A percentile compares a stretch with the other conserved stretches of the same genome.
phyloP scores from a whole-genome alignment of 345 rosid species.

The Barbarea vulgaris region DNA sequence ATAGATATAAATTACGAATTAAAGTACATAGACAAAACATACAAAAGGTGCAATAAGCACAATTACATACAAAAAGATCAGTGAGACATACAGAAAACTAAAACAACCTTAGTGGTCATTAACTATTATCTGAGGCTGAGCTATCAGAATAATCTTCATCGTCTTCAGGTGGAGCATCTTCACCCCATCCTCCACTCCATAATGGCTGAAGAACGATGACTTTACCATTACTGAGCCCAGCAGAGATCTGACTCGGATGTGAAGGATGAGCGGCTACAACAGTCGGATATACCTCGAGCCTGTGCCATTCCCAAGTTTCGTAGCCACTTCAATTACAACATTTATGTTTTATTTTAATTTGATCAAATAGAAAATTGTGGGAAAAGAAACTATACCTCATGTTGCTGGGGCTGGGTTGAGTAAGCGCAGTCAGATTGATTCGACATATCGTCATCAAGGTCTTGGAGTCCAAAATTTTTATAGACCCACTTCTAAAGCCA shows the following conservation, averaged over 20 bases:
- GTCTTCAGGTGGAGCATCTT: constrained; percentile 10
- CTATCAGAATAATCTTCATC: constrained; percentile 6
- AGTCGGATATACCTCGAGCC: constrained; percentile 43
- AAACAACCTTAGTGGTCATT: neutral
- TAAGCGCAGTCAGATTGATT: constrained; percentile 23
- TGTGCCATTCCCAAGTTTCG: neutral
- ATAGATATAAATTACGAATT: neutral
- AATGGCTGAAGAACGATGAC: constrained; percentile 65
- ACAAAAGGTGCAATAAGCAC: neutral
- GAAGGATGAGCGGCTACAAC: constrained; percentile 69
- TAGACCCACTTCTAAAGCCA: constrained; percentile 34
- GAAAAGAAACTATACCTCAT: constrained; percentile 26
- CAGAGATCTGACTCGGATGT: constrained; percentile 63
- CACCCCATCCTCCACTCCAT: constrained; percentile 56
- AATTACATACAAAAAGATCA: constrained; percentile 12
- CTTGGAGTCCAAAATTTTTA: constrained; percentile 29
- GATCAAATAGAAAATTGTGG: neutral
- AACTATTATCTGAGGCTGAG: constrained; percentile 13
- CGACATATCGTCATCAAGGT: constrained; percentile 12
- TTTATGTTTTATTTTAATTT: neutral
- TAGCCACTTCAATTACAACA: neutral
- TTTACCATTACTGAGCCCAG: constrained; percentile 66
- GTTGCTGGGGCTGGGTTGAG: constrained; percentile 17
- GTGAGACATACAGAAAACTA: neutral
- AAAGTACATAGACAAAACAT: neutral